Base-by-base conservation (phyloP, 768 basidiomycete genomes). In the Chiua virens region DNA sequence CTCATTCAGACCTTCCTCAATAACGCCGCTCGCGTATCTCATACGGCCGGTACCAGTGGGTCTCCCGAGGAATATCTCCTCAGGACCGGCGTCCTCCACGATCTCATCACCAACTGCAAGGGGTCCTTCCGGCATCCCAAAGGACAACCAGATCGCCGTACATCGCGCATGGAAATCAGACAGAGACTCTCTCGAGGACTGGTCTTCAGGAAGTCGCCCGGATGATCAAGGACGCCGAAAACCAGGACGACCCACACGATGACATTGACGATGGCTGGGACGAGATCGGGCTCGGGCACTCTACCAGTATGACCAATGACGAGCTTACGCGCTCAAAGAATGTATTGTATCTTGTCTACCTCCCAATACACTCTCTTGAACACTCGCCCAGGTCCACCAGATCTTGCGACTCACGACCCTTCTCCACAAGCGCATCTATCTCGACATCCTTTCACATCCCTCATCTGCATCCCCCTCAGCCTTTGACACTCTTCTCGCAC, bases 251-350 rank as follows among this genome's bases (percentile, higher is more conserved):
- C 39, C 17, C 46, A 1, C 34, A 40, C 5, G 50, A 50, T 22
- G 45, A 51, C 10, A 5, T 44, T 8, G 75, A 78, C 49, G 80
- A 82, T 61, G 86, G 83, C 5, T 86, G 84, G 85, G 79, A 79
- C 49, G 86, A 87, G 57, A 70, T 89, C 11, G 69, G 65, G 0
- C 54, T 71, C 17, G 83, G 78, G 0, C 73, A 68, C n/a, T 66
- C 78, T 6, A 69, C 61, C n/a, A 74, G 68, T 37, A 68, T 87
- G 67, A 71, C 73, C 32, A 54, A 63, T 2, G 64, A 63, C 27
- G 88, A 90, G 61, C 61, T 81, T n/a, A 73, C 74, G 22, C 76
- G 82, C 39, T 70, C 82, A 15, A 80, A 81, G 61, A 82, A 81
- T 75, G 87, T 87, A 45, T 9, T 17, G 65, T 59, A 46, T 14